A percentile compares a stretch with the other conserved stretches of the same genome.
These are phyloP conservation scores for Cudoniella acicularis DNA, from an alignment of 495 filamentous ascomycete species.

Conservation along the genomic window DNA sequence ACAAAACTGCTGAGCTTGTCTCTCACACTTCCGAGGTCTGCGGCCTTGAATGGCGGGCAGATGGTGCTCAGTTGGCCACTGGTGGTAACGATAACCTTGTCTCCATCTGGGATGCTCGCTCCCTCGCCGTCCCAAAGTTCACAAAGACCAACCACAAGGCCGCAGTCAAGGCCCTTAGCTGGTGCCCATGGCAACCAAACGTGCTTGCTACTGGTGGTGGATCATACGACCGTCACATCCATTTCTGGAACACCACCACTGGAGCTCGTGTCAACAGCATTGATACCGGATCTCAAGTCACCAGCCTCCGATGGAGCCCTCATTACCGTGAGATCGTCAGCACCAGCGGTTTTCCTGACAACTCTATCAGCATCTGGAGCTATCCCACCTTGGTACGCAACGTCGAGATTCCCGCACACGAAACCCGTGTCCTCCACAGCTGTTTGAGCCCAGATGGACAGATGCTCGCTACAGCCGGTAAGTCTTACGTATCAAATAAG, in stretches of 20 bases:
- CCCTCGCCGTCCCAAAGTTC: constrained; percentile 89
- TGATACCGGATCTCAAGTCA: constrained; percentile 96
- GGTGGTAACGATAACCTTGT: constrained; percentile 98
- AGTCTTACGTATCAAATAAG: constrained; percentile 1
- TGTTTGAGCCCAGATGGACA: constrained; percentile 94
- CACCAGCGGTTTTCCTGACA: constrained; percentile 96
- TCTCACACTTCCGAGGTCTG: constrained; percentile 97
- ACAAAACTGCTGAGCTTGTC: constrained; percentile 95
- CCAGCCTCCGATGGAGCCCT: constrained; percentile 89
- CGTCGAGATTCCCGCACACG: constrained; percentile 97
- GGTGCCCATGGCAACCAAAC: constrained; percentile 99
- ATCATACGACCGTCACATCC: constrained; percentile 94
- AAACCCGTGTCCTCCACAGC: constrained; percentile 93
- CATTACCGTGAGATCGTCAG: constrained; percentile 97
- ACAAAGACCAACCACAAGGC: constrained; percentile 99
- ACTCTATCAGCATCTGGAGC: constrained; percentile 97
- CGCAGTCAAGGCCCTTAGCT: constrained; percentile 94
- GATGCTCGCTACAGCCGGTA: constrained; percentile 85
- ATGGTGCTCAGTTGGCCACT: constrained; percentile 93
- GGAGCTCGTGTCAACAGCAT: constrained; percentile 98
- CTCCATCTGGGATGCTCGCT: constrained; percentile 97
- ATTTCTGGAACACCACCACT: constrained; percentile 99
- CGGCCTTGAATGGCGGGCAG: constrained; percentile 93
- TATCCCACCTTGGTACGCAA: constrained; percentile 95
- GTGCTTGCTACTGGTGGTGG: constrained; percentile 94